phyloP scores from a whole-genome alignment of 768 basidiomycete species.

The Suillus subluteus region DNA sequence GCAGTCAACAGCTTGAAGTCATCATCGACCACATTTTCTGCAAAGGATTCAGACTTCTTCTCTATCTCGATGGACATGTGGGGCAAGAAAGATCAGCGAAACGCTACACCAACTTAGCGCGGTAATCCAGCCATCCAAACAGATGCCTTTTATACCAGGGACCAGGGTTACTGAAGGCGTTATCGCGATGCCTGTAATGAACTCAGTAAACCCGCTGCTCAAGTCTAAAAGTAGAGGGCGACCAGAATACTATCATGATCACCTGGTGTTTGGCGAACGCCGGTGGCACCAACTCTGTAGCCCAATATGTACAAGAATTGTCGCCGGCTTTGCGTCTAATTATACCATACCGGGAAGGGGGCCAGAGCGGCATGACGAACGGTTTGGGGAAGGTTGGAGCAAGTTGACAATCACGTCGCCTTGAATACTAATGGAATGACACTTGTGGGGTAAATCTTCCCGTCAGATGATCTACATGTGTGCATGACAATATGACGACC shows the following conservation, averaged over 20 bases:
- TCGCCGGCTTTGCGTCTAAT: no score
- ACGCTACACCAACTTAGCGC: background rate
- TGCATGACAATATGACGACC: background rate
- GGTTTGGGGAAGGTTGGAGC: background rate
- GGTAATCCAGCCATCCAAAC: background rate
- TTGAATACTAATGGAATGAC: background rate
- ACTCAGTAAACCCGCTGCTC: constrained; percentile 2
- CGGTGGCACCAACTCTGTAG: background rate
- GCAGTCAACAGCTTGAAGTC: constrained; percentile 17
- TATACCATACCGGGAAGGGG: background rate
- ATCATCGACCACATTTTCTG: constrained; percentile 17
- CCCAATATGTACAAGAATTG: background rate
- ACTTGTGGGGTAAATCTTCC: background rate
- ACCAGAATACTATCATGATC: constrained; percentile 3
- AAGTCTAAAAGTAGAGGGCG: background rate
- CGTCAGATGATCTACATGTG: background rate
- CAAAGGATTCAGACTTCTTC: constrained; percentile 17
- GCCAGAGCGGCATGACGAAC: background rate
- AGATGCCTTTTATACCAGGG: constrained; percentile 7
- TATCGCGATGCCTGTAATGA: background rate
- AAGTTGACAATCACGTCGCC: background rate
- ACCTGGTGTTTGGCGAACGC: background rate
- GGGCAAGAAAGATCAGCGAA: background rate
- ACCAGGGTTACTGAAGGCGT: background rate
- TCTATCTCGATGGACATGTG: constrained; percentile 15